These are phyloP conservation scores for Penicillium italicum DNA, from an alignment of 2,329 filamentous ascomycete species.

Conservation along the genomic window DNA sequence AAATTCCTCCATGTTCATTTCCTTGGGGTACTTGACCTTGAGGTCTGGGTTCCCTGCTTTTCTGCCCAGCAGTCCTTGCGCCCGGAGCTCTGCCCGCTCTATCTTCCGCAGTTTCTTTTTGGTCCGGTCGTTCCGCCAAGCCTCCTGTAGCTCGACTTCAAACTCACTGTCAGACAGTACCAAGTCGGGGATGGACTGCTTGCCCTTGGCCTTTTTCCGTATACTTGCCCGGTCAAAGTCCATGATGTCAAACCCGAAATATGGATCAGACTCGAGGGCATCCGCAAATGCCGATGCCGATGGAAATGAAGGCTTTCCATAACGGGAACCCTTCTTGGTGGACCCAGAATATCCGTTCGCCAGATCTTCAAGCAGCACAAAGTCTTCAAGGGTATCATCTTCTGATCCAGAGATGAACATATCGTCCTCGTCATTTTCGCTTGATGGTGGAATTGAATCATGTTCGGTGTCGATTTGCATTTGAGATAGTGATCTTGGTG, in stretches of 20 bases:
- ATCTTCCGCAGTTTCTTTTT: conserved; percentile 69
- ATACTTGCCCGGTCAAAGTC: conserved; percentile 71
- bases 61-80: conserved; percentile 60
- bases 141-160: conserved; percentile 55
- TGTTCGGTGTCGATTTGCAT: conserved; percentile 15
- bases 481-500: conserved; percentile 10
- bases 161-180: conserved; percentile 65
- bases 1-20: conserved; percentile 68
- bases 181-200: conserved; percentile 52
- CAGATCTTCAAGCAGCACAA: conserved; percentile 48
- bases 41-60: conserved; percentile 58
- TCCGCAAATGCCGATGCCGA: conserved; percentile 56
- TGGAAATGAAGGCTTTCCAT: conserved; percentile 43
- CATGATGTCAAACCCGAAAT: conserved; percentile 78
- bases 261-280: conserved; percentile 56
- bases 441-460: conserved; percentile 4
- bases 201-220: conserved; percentile 61
- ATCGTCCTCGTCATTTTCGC: conserved; percentile 15
- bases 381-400: conserved; percentile 28
- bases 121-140: conserved; percentile 65
- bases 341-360: conserved; percentile 37
- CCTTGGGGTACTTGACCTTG: conserved; percentile 66
- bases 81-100: conserved; percentile 65
- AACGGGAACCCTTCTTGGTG: conserved; percentile 47
- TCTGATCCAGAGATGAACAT: conserved; percentile 10